Percentiles rank a stretch among this genome's conserved stretches.
Conservation (phyloP, 257 asterid genomes). For the Euphrasia confusa region DNA sequence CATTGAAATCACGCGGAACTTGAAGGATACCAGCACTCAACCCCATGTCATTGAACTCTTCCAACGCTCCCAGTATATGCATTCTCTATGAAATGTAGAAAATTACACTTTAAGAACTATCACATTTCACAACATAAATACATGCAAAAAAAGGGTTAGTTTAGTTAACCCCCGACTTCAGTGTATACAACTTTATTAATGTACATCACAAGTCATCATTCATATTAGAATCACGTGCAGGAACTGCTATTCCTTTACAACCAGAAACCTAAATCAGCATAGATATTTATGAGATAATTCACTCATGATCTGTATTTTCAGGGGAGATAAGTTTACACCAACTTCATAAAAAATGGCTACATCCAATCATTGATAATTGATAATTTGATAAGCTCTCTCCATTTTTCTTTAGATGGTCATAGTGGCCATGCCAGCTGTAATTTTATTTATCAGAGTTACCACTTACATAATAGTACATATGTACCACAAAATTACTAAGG, state of each 20-base stretch:
- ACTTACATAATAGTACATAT: background rate
- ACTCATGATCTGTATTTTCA: conserved; percentile 6
- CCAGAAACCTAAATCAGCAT: background rate
- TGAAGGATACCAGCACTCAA: conserved; percentile 44
- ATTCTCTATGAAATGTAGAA: conserved; percentile 55
- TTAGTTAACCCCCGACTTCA: background rate
- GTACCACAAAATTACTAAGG: conserved; percentile 9
- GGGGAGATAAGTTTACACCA: background rate
- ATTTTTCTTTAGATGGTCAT: conserved; percentile 14
- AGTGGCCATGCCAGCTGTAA: conserved; percentile 12
- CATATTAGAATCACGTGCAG: background rate
- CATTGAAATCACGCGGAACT: conserved; percentile 68
- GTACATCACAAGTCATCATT: background rate
- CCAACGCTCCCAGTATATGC: conserved; percentile 68
- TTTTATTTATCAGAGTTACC: conserved; percentile 3
- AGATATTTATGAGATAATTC: background rate
- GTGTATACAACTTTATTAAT: background rate
- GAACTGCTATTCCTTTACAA: background rate
- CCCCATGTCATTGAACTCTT: conserved; percentile 65
- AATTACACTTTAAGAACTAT: conserved; percentile 6
- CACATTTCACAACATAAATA: conserved; percentile 4
- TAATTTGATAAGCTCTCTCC: background rate
- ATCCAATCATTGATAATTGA: conserved; percentile 1
- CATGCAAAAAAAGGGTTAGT: conserved; percentile 7
- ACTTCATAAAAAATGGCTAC: conserved; percentile 1